A percentile compares a stretch with the other conserved stretches of the same genome.
Conservation (phyloP, 176 grass and related monocot species). For the Avena insularis region DNA sequence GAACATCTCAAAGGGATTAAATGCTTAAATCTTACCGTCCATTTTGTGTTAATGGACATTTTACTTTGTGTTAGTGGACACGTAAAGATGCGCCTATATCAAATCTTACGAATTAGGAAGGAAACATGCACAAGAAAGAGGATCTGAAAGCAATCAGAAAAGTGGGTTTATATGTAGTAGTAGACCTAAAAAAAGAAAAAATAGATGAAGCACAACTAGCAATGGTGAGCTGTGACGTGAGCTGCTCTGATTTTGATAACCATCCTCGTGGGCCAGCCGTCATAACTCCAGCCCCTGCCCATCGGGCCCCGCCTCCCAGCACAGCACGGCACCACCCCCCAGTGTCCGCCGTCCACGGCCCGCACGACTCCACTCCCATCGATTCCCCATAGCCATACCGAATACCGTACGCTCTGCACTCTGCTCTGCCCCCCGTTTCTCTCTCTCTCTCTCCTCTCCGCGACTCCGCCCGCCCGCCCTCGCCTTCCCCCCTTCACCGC, state of each 20-base stretch:
- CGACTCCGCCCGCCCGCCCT: background rate
- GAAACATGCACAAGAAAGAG: background rate
- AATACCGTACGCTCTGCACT: background rate
- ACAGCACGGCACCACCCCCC: background rate
- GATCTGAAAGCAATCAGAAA: background rate
- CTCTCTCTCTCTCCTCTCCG: background rate
- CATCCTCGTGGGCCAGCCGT: constrained; percentile 18
- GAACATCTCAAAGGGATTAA: too few relatives aligned
- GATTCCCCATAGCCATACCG: background rate
- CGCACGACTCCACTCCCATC: constrained; percentile 33
- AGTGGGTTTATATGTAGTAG: background rate
- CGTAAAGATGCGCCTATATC: too few relatives aligned
- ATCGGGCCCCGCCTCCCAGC: constrained; percentile 22
- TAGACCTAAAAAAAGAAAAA: background rate
- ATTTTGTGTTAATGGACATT: too few relatives aligned
- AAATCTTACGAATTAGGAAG: background rate
- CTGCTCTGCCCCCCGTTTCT: background rate
- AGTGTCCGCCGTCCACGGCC: background rate
- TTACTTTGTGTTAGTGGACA: too few relatives aligned
- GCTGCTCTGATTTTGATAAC: constrained; percentile 37
- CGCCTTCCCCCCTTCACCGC: background rate
- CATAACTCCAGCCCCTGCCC: background rate
- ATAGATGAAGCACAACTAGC: constrained; percentile 41
- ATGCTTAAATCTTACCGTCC: too few relatives aligned
- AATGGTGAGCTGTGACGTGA: constrained; percentile 37